phyloP scores from a whole-genome alignment of 495 filamentous ascomycete genomes.

The Talaromyces borbonicus region DNA sequence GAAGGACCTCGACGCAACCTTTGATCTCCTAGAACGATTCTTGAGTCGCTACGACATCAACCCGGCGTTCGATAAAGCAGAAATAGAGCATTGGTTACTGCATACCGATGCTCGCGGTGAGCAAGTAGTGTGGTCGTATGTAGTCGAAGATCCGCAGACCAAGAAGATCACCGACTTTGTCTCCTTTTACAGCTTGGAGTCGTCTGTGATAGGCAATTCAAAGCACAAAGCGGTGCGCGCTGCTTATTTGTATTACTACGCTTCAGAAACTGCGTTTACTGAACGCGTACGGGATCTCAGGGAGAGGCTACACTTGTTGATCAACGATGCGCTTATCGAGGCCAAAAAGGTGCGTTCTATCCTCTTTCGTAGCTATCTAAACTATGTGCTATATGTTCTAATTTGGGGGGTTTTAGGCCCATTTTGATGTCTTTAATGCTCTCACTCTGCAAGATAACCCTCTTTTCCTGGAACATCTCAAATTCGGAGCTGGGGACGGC shows the following conservation, averaged over 20 bases:
- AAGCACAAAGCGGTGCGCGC: slow-evolving; percentile 72
- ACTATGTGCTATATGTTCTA: slow-evolving; percentile 6
- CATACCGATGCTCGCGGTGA: slow-evolving; percentile 51
- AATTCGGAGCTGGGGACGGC: slow-evolving; percentile 88
- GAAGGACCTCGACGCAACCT: slow-evolving; percentile 74
- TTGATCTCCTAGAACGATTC: slow-evolving; percentile 66
- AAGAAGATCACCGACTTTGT: slow-evolving; percentile 92
- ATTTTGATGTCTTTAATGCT: slow-evolving; percentile 96
- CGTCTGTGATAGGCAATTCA: slow-evolving; percentile 69
- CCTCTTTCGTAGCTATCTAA: not conserved
- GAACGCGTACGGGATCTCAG: slow-evolving; percentile 51
- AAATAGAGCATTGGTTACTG: slow-evolving; percentile 82
- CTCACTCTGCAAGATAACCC: slow-evolving; percentile 88
- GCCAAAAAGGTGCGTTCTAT: slow-evolving; percentile 55
- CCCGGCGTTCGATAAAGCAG: slow-evolving; percentile 66
- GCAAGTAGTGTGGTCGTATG: slow-evolving; percentile 84
- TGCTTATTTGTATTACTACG: slow-evolving; percentile 96
- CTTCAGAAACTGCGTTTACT: slow-evolving; percentile 68
- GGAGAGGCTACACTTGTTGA: slow-evolving; percentile 59
- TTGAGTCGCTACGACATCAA: slow-evolving; percentile 72
- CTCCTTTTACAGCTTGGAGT: slow-evolving; percentile 92
- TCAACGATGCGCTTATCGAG: slow-evolving; percentile 78
- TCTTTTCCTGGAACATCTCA: slow-evolving; percentile 83
- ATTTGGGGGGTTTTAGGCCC: slow-evolving; percentile 31
- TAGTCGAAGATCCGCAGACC: slow-evolving; percentile 66